These are phyloP conservation scores for Jatropha curcas DNA, from an alignment of 345 rosid genomes.

Conservation along the genomic window DNA sequence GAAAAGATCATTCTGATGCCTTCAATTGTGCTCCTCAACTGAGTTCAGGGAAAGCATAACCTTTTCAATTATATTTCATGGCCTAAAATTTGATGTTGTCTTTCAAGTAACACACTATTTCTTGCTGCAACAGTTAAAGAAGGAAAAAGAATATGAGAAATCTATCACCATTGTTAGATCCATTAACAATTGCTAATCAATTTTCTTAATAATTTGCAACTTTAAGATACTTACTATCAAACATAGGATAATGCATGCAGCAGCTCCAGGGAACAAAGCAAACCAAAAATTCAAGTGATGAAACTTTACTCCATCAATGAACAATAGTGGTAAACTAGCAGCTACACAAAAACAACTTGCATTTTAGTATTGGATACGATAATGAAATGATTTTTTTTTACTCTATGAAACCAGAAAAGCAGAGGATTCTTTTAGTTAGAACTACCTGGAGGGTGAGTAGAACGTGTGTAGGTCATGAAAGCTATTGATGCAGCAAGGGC, in stretches of 20 bases:
- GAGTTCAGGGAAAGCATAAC: neutral
- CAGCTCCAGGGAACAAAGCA: slow-evolving; percentile 83
- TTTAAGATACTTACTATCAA: slow-evolving; percentile 58
- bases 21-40: neutral
- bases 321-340: slow-evolving; percentile 87
- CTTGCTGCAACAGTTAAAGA: slow-evolving; percentile 64
- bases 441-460: slow-evolving; percentile 91
- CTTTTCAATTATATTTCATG: neutral
- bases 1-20: neutral
- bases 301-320: slow-evolving; percentile 82
- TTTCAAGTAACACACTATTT: slow-evolving; percentile 70
- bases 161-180: neutral
- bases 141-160: slow-evolving; percentile 2
- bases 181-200: no score
- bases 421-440: neutral
- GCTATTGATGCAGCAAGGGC: slow-evolving; percentile 83
- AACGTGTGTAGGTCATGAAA: slow-evolving; percentile 69
- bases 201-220: no score
- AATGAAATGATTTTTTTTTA: neutral
- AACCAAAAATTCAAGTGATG: slow-evolving; percentile 73
- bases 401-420: neutral
- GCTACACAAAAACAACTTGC: slow-evolving; percentile 40
- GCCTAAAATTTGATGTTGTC: slow-evolving; percentile 63
- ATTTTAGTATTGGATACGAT: neutral
- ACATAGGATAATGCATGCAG: slow-evolving; percentile 79